These are phyloP conservation scores for Blastobotrys capitulatus DNA, from an alignment of 1,139 yeast genomes.

Conservation along the genomic window DNA sequence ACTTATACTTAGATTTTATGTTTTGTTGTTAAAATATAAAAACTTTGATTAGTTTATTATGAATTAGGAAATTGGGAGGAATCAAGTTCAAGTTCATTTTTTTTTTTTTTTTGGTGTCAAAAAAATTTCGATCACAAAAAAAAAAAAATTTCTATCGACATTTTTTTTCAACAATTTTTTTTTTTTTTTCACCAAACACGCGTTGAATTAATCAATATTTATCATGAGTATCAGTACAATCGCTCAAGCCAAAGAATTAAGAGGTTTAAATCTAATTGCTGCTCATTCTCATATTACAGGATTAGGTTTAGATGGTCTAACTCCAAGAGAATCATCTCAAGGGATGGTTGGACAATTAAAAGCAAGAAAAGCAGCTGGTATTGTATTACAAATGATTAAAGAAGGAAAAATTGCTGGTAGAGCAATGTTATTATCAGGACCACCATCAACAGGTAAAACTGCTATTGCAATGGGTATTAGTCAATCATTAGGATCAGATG, in stretches of 20 bases:
- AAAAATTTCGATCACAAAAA: no score
- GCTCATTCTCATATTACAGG: slow-evolving; percentile 98
- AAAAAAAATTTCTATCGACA: no score
- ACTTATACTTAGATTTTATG: neutral
- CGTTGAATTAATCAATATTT: neutral
- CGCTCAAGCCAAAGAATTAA: slow-evolving; percentile 36
- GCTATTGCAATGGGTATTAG: slow-evolving; percentile 98
- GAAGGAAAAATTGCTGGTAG: slow-evolving; percentile 95
- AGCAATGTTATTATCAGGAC: slow-evolving; percentile 94
- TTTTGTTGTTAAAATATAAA: neutral
- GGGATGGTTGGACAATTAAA: slow-evolving; percentile 98
- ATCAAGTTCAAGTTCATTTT: neutral
- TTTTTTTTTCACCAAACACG: slow-evolving; percentile 2
- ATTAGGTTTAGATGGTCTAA: slow-evolving; percentile 82
- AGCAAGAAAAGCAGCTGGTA: slow-evolving; percentile 96
- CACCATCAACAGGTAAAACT: slow-evolving; percentile 98
- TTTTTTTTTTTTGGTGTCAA: no score
- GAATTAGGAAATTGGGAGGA: neutral
- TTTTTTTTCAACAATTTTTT: neutral
- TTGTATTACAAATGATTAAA: slow-evolving; percentile 86
- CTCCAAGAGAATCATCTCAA: slow-evolving; percentile 72
- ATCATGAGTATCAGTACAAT: slow-evolving; percentile 24
- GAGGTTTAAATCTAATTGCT: slow-evolving; percentile 55
- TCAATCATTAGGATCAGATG: slow-evolving; percentile 82
- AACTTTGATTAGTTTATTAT: no score